Evolutionary conservation across 805 yeast species (phyloP).

Genomic region (Wickerhamomyces ciferrii): DNA sequence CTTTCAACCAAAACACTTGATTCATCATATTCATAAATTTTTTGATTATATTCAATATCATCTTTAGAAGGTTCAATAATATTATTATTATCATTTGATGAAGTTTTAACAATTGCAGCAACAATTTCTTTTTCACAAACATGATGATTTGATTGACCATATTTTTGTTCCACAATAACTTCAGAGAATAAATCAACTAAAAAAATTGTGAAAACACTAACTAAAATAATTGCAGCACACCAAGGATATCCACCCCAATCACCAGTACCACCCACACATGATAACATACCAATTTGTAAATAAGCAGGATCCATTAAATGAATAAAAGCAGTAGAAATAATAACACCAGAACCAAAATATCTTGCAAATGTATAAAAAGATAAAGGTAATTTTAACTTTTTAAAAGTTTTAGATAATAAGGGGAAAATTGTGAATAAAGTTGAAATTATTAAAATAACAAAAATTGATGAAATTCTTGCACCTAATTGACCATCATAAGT

Average conservation of each 20-base stretch:
- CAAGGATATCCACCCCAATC: slow-evolving; percentile 40
- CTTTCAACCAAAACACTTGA: background rate
- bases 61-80: slow-evolving; percentile 2
- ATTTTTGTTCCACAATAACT: slow-evolving; percentile 32
- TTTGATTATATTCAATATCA: background rate
- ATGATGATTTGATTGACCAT: slow-evolving; percentile 26
- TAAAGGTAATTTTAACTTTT: slow-evolving; percentile 37
- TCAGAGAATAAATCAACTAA: slow-evolving; percentile 34
- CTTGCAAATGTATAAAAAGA: slow-evolving; percentile 19
- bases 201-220: slow-evolving; percentile 33
- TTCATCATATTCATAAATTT: background rate
- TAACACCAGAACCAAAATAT: slow-evolving; percentile 74
- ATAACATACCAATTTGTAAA: slow-evolving; percentile 16
- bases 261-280: slow-evolving; percentile 38
- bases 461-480: slow-evolving; percentile 50
- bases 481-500: slow-evolving; percentile 39
- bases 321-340: slow-evolving; percentile 69
- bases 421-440: slow-evolving; percentile 41
- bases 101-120: slow-evolving; percentile 11
- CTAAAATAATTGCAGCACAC: slow-evolving; percentile 41
- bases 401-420: slow-evolving; percentile 32
- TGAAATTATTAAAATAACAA: slow-evolving; percentile 51
- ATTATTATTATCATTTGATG: no score
- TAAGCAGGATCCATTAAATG: slow-evolving; percentile 59
- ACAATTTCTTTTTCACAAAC: slow-evolving; percentile 15